A percentile compares a stretch with the other conserved stretches of the same genome.
These are phyloP conservation scores for Lepidium aucheri DNA, from an alignment of 345 rosid species.

Conservation along the genomic window DNA sequence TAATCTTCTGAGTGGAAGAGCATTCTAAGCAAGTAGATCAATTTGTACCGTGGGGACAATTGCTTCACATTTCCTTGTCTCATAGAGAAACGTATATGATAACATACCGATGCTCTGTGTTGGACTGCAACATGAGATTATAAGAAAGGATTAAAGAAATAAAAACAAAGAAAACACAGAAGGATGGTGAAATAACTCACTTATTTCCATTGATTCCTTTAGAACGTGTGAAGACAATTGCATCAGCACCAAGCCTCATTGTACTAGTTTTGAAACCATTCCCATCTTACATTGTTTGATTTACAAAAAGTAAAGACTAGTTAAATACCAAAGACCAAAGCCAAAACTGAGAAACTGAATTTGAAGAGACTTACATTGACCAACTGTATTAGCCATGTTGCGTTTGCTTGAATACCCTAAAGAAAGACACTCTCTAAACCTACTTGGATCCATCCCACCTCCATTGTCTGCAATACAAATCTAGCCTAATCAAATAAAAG, in stretches of 20 bases:
- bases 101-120: constrained; percentile 65
- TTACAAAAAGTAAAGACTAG: background rate
- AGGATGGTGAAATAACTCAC: constrained; percentile 10
- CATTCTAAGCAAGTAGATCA: background rate
- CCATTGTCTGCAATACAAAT: constrained; percentile 51
- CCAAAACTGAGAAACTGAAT: background rate
- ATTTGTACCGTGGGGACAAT: constrained; percentile 69
- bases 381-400: constrained; percentile 58
- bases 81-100: constrained; percentile 59
- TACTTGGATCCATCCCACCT: constrained; percentile 65
- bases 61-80: constrained; percentile 58
- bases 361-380: constrained; percentile 51
- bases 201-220: constrained; percentile 35
- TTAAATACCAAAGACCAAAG: background rate
- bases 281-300: constrained; percentile 44
- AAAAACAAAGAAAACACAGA: background rate
- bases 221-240: constrained; percentile 62
- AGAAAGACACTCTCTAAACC: constrained; percentile 76
- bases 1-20: background rate
- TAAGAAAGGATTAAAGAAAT: background rate
- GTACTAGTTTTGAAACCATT: constrained; percentile 85
- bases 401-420: constrained; percentile 78
- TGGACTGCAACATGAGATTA: constrained; percentile 28
- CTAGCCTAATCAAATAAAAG: background rate
- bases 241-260: constrained; percentile 93